These are phyloP conservation scores for Pseudopyricularia javanii DNA, from an alignment of 2,329 filamentous ascomycete species.

Conservation along the genomic window DNA sequence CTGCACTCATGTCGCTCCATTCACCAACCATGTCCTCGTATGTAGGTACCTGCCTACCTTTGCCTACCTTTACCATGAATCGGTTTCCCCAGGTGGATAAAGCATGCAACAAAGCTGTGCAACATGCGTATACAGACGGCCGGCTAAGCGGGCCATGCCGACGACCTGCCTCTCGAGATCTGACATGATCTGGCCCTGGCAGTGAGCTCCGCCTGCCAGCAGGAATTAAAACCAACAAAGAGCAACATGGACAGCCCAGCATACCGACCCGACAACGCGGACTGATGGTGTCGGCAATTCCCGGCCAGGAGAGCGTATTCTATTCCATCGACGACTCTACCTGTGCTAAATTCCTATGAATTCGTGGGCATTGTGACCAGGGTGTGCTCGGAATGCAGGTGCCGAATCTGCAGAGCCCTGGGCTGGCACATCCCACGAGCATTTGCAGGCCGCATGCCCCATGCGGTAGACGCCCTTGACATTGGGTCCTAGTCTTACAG, in stretches of 20 bases:
- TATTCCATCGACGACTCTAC: neutral
- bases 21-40: no score
- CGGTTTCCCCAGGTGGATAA: neutral
- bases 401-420: neutral
- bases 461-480: no score
- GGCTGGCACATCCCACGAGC: neutral
- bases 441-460: no score
- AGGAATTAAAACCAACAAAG: neutral
- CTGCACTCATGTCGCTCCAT: no score
- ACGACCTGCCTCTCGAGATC: neutral
- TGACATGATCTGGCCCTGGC: neutral
- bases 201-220: neutral
- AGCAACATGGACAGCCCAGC: no score
- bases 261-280: no score
- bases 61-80: neutral
- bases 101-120: neutral
- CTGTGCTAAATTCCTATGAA: neutral
- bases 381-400: neutral
- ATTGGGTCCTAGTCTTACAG: no score
- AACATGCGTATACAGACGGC: neutral
- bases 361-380: neutral
- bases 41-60: neutral
- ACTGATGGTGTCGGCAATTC: no score
- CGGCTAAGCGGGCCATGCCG: neutral
- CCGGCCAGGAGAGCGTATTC: no score